Conservation (phyloP, 805 yeast species). For the Candida anglica region DNA sequence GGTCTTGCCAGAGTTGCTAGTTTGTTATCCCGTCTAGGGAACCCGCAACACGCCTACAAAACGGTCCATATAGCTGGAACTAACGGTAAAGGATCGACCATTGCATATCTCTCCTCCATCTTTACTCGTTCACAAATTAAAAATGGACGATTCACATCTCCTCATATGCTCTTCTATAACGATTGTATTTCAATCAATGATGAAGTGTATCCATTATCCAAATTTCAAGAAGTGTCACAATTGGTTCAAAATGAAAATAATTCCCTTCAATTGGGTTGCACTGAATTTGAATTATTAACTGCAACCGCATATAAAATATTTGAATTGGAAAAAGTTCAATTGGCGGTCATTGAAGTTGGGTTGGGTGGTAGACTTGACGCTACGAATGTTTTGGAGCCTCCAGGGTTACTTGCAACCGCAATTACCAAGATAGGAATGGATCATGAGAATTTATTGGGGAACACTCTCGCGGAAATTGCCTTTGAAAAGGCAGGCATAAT, state of each 20-base stretch:
- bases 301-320: constrained; percentile 83
- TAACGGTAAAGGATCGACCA: constrained; percentile 92
- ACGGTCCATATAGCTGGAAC: constrained; percentile 95
- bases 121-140: constrained; percentile 44
- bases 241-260: constrained; percentile 40
- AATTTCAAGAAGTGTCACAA: constrained; percentile 44
- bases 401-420: constrained; percentile 58
- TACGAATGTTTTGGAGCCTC: constrained; percentile 62
- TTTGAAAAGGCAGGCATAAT: constrained; percentile 84
- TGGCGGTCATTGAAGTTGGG: constrained; percentile 92
- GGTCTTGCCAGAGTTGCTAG: constrained; percentile 30
- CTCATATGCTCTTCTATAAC: constrained; percentile 69
- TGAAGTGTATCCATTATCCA: constrained; percentile 42
- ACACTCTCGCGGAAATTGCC: constrained; percentile 63
- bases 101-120: constrained; percentile 73
- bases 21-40: constrained; percentile 46
- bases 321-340: constrained; percentile 50
- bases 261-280: constrained; percentile 52
- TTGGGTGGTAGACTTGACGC: constrained; percentile 89
- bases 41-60: constrained; percentile 62
- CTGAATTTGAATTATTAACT: constrained; percentile 85
- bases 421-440: constrained; percentile 85
- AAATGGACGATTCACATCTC: constrained; percentile 85
- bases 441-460: constrained; percentile 76
- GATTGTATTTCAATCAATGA: constrained; percentile 75